Percentiles rank a stretch among this genome's conserved stretches.
Evolutionary conservation across 208 protist species (phyloP).

Genomic region (Angomonas deanei): DNA sequence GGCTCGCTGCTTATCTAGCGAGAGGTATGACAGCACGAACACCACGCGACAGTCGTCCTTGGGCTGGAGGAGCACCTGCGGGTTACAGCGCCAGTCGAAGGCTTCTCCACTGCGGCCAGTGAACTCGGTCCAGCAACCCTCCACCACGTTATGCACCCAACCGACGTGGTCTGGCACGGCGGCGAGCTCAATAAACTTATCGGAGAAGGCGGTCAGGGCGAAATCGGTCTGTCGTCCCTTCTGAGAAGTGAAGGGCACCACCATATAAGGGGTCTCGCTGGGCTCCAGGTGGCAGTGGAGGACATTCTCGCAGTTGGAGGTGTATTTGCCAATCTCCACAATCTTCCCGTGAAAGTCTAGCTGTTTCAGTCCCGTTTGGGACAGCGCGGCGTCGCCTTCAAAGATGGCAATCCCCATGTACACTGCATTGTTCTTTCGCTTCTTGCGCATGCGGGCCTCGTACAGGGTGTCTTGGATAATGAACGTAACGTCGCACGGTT

Average conservation of each 20-base stretch:
- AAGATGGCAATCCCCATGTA: constrained; percentile 90
- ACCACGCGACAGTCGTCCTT: constrained; percentile 69
- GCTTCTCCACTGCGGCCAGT: constrained; percentile 70
- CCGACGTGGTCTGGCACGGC: constrained; percentile 81
- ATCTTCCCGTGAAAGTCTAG: constrained; percentile 87
- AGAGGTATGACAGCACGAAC: constrained; percentile 84
- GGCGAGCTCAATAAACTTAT: constrained; percentile 75
- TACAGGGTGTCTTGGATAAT: constrained; percentile 87
- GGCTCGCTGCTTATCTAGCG: constrained; percentile 58
- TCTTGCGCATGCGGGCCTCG: constrained; percentile 82
- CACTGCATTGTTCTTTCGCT: constrained; percentile 81
- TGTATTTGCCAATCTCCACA: constrained; percentile 84
- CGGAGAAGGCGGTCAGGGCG: constrained; percentile 79
- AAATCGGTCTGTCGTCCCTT: constrained; percentile 73
- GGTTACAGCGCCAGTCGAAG: constrained; percentile 90
- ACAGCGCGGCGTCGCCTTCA: constrained; percentile 64
- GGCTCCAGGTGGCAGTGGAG: constrained; percentile 75
- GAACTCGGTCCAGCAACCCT: constrained; percentile 81
- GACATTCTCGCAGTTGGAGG: constrained; percentile 89
- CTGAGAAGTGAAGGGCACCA: constrained; percentile 88
- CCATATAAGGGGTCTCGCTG: constrained; percentile 77
- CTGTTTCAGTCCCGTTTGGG: constrained; percentile 80
- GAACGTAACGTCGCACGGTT: constrained; percentile 68
- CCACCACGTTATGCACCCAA: constrained; percentile 77
- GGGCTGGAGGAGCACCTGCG: constrained; percentile 61